Base-by-base conservation (phyloP, 768 basidiomycete genomes). In the Mycena haematopus region DNA sequence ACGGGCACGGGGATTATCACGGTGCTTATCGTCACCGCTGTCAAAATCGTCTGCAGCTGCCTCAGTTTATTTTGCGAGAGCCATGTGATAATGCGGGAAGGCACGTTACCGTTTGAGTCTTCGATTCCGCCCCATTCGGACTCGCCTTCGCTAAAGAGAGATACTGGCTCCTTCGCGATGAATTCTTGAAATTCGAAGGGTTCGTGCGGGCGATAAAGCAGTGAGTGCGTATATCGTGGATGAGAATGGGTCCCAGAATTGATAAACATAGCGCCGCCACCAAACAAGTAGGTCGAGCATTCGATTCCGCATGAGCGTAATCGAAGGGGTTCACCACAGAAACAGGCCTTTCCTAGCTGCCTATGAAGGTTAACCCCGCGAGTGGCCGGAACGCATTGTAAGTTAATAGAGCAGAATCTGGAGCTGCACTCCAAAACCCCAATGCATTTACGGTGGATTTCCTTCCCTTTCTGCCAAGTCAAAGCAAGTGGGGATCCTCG, bases 171-270 rank as follows among this genome's bases (percentile, higher is more conserved):
- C 25, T 25, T 36, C 7, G 35, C 17, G 1, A 49, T 24, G 10
- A 38, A 54, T 17, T 60, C 59, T 14, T 21, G 19, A 8, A 54
- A 55, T 14, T 49, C 35, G 15, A 54, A 60, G 3, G 59, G 59
- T 33, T 53, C 35, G 6, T 42, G 52, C 10, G 52, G 35, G 13
- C 59, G 52, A 33, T 54, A 40, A 10, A 29, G 29, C 0, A 60
- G 46, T 1, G 52, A 54, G 47, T 62, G 60, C 2, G 60, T 62
- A 21, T 50, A 55, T 35, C 9, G 6, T 3, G 29, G 13, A 29
- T 62, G 60, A 35, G 36, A 56, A 40, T 62, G 60, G 6, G 22
- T n/a, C 8, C 60, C 60, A 3, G 38, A 44, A 29, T 62, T 38
- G 17, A 56, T 35, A 36, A 62, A 55, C 13, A 42, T 50, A 5